Base-by-base conservation (phyloP, 108 stramenopile genomes). In the Pseudonitzschia pungens region DNA sequence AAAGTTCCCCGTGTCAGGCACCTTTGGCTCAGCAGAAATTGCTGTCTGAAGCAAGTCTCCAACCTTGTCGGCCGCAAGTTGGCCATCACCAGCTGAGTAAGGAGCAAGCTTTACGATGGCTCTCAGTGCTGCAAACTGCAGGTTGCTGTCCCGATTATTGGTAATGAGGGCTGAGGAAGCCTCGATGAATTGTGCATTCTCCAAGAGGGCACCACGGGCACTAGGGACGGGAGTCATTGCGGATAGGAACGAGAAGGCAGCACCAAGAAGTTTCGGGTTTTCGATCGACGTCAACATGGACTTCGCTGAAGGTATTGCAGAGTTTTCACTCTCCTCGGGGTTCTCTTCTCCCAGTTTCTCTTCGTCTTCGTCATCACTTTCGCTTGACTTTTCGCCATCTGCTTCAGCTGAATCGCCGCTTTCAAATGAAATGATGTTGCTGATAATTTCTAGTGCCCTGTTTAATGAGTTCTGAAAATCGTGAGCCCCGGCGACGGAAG, bases 211-310 rank as follows among this genome's bases (percentile, higher is more conserved):
- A n/a, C 21, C 5, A 27, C 75, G 68, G 28, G 40, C 72, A n/a
- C 36, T 42, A 27, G 31, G 65, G 21, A 76, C 55, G 32, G 71
- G 52, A 65, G 70, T 66, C 36, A 85, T 45, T 3, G 81, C 41
- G 7, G 81, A 55, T 18, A 85, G 69, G 45, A 82, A 80, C 10
- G 56, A 71, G 40, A 70, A 71, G 18, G 81, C 71, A 4, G 79
- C 74, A 29, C 36, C 68, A 22, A 65, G 26, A 8, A 72, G 69
- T 26, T 73, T 60, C 48, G 66, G 43, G 21, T 81, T 76, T 27
- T 74, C 70, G 52, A 58, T 60, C n/a, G 69, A 60, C 55, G 45
- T 54, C 26, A 40, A 55, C 56, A 69, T 67, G 33, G 51, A 67
- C 60, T 55, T 62, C 59, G 41, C 41, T 74, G 10, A 54, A 63